Percentiles rank a stretch among this genome's conserved stretches.
Evolutionary conservation across 1,284 basidiomycete genomes (phyloP).

Genomic region (Sphagnurus paluster): DNA sequence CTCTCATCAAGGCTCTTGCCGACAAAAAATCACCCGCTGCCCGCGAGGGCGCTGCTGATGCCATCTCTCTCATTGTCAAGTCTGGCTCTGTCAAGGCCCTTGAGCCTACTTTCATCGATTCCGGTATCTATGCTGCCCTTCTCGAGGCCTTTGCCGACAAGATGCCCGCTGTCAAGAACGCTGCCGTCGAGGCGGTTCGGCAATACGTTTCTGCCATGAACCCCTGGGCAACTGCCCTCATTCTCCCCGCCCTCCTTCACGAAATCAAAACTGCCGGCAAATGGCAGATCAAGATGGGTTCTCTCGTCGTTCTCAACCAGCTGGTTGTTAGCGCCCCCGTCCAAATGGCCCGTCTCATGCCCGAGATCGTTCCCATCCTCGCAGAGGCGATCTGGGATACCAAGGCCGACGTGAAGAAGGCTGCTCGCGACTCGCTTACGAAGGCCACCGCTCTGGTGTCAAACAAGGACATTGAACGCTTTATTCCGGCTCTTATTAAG

Average conservation of each 20-base stretch:
- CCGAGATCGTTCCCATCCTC: constrained; percentile 95
- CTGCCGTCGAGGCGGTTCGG: constrained; percentile 85
- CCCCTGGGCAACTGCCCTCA: constrained; percentile 84
- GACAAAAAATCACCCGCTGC: constrained; percentile 91
- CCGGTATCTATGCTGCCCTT: constrained; percentile 83
- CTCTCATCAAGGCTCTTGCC: constrained; percentile 81
- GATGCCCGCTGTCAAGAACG: constrained; percentile 81
- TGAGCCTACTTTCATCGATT: constrained; percentile 87
- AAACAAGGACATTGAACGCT: constrained; percentile 99
- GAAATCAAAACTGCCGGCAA: constrained; percentile 97
- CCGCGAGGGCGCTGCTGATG: constrained; percentile 82
- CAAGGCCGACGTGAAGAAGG: constrained; percentile 99
- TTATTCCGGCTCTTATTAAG: constrained; percentile 97
- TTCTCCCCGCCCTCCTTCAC: constrained; percentile 90
- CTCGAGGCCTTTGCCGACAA: constrained; percentile 94
- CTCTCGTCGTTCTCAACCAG: constrained; percentile 85
- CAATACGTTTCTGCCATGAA: constrained; percentile 83
- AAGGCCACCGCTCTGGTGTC: constrained; percentile 93
- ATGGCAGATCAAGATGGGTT: constrained; percentile 98
- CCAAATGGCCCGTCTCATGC: constrained; percentile 91
- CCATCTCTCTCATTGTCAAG: constrained; percentile 73
- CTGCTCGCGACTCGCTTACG: constrained; percentile 91
- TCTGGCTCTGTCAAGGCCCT: constrained; percentile 83
- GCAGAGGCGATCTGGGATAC: constrained; percentile 99
- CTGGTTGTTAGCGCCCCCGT: constrained; percentile 83